A percentile compares a stretch with the other conserved stretches of the same genome.
phyloP scores from a whole-genome alignment of 345 rosid genomes.

The Eucalyptus curtisii region DNA sequence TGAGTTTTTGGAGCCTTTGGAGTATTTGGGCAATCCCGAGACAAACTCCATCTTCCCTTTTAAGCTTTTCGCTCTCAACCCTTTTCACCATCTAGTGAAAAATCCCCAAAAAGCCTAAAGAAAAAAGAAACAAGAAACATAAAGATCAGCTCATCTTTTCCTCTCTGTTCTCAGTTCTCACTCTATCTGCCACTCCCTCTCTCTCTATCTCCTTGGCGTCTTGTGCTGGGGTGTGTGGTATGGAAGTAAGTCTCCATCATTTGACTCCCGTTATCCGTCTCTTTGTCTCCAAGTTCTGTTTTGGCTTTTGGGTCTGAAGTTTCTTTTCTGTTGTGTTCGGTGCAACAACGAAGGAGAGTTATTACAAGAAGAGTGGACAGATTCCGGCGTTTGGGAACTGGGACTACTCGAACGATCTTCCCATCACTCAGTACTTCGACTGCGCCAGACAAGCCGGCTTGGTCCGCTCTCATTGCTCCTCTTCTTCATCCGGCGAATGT shows the following conservation, averaged over 20 bases:
- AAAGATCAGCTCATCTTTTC: not conserved
- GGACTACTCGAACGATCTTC: conserved; percentile 74
- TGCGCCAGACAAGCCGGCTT: conserved; percentile 87
- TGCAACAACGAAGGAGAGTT: not conserved
- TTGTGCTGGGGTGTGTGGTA: not conserved
- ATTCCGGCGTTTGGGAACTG: conserved; percentile 90
- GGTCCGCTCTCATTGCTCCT: conserved; percentile 22
- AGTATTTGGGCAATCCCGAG: not conserved
- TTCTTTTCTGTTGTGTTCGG: not conserved
- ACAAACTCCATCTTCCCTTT: not conserved
- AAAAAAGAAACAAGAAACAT: not conserved
- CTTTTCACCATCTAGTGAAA: not conserved
- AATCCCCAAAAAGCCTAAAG: not conserved
- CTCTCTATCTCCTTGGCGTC: not conserved
- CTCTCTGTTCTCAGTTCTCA: not conserved
- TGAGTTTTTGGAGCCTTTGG: not conserved
- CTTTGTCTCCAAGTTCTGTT: not conserved
- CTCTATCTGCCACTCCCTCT: not conserved
- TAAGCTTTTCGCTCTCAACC: not conserved
- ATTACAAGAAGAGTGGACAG: conserved; percentile 60
- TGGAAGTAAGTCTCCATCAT: not conserved
- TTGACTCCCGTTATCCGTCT: not conserved
- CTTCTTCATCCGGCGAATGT: conserved; percentile 56
- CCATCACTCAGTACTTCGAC: conserved; percentile 94
- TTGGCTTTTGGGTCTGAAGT: not conserved